phyloP scores from a whole-genome alignment of 2,329 filamentous ascomycete species.

The Fusarium citri region DNA sequence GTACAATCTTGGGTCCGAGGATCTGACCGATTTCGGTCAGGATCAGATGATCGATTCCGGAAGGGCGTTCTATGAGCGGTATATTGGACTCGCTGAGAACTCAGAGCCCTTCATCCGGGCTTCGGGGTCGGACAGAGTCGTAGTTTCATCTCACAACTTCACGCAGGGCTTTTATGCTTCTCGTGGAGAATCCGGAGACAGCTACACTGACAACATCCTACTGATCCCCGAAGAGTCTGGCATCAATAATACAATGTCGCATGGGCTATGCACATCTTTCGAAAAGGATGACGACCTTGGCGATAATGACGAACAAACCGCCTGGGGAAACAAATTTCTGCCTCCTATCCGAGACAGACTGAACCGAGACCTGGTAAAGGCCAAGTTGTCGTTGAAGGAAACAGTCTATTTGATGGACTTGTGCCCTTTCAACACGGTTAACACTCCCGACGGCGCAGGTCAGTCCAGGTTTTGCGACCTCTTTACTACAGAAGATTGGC shows the following conservation, averaged over 20 bases:
- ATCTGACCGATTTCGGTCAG: constrained; percentile 75
- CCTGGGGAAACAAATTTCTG: constrained; percentile 73
- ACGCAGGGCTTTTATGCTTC: constrained; percentile 75
- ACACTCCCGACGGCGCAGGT: constrained; percentile 59
- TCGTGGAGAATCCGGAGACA: constrained; percentile 53
- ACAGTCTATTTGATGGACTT: constrained; percentile 85
- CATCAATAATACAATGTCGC: constrained; percentile 85
- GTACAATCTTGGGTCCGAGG: constrained; percentile 77
- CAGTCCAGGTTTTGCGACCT: constrained; percentile 80
- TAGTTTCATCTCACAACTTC: constrained; percentile 81
- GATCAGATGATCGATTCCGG: constrained; percentile 80
- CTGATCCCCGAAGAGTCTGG: constrained; percentile 74
- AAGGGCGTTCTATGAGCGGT: constrained; percentile 79
- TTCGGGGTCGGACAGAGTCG: constrained; percentile 75
- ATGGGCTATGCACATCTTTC: constrained; percentile 77
- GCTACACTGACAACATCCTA: constrained; percentile 68
- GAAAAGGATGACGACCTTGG: constrained; percentile 67
- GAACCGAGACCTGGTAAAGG: constrained; percentile 75
- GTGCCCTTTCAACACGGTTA: constrained; percentile 87
- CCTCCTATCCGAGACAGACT: constrained; percentile 75
- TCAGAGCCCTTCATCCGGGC: constrained; percentile 77
- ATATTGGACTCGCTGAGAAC: constrained; percentile 69
- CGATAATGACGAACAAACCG: constrained; percentile 62
- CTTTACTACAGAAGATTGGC: constrained; percentile 80
- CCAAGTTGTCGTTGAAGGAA: constrained; percentile 71